Conservation (phyloP, 768 basidiomycete species). For the Phylloporus rhodoxanthus region DNA sequence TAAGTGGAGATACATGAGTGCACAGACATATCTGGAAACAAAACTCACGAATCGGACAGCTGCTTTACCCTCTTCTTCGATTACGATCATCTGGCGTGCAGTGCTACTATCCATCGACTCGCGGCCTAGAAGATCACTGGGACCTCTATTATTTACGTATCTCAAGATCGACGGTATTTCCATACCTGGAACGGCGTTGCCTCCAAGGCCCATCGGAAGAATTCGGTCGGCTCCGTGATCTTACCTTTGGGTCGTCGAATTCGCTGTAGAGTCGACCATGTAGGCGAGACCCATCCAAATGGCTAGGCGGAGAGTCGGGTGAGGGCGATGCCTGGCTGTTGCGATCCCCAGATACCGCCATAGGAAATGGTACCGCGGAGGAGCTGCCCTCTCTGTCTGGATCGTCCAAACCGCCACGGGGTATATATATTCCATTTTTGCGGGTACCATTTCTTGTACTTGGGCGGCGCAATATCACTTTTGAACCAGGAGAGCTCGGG, state of each 20-base stretch:
- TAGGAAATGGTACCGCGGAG: constrained; percentile 59
- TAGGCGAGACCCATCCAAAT: constrained; percentile 36
- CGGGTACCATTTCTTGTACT: constrained; percentile 48
- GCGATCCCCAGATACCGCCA: constrained; percentile 50
- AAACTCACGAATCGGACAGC: constrained; percentile 75
- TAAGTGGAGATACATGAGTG: constrained; percentile 11
- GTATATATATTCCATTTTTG: constrained; percentile 44
- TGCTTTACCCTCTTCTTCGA: constrained; percentile 76
- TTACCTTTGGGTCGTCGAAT: constrained; percentile 49
- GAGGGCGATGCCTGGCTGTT: constrained; percentile 32
- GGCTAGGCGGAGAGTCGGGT: constrained; percentile 33
- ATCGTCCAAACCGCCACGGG: constrained; percentile 35
- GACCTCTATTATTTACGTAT: constrained; percentile 44
- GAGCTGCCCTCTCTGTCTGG: constrained; percentile 33
- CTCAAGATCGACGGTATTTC: constrained; percentile 67
- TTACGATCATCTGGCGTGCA: constrained; percentile 62
- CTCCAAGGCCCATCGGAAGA: constrained; percentile 66
- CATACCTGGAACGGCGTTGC: constrained; percentile 57
- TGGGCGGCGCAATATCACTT: constrained; percentile 50
- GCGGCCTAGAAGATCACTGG: constrained; percentile 59
- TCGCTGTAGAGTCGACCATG: constrained; percentile 69
- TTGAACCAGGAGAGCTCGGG: constrained; percentile 30
- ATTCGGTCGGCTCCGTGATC: constrained; percentile 53
- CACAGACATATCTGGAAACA: not conserved
- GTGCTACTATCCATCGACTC: constrained; percentile 61